phyloP scores from a whole-genome alignment of 768 basidiomycete genomes.

The Leccinum ochraceum region DNA sequence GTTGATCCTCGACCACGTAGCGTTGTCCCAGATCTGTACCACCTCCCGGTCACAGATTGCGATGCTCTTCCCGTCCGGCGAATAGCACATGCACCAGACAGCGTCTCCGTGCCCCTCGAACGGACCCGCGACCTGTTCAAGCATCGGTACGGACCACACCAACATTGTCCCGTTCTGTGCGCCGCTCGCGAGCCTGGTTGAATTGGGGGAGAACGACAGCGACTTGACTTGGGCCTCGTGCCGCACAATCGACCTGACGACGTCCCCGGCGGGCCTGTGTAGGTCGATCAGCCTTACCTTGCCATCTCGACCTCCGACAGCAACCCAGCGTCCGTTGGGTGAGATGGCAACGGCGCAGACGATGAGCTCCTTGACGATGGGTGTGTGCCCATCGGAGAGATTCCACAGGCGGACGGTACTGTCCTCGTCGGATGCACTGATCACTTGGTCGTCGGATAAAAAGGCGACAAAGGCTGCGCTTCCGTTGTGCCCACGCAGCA shows the following conservation, averaged over 20 bases:
- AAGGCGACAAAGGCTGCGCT: constrained; percentile 20
- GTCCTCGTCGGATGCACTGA: constrained; percentile 24
- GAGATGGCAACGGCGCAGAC: constrained; percentile 10
- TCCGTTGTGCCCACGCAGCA: constrained; percentile 17
- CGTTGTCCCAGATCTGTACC: constrained; percentile 19
- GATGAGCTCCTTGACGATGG: constrained; percentile 8
- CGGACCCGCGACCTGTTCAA: constrained; percentile 11
- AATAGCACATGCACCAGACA: constrained; percentile 23
- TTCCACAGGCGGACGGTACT: constrained; percentile 19
- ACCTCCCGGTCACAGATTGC: constrained; percentile 23
- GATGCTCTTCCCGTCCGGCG: constrained; percentile 19
- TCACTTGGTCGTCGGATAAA: constrained; percentile 12
- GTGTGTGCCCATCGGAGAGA: constrained; percentile 3
- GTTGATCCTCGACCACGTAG: neutral
- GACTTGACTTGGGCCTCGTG: constrained; percentile 9
- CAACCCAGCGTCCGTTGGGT: constrained; percentile 14
- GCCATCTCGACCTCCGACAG: constrained; percentile 18
- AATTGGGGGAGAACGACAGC: constrained; percentile 21
- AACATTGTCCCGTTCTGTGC: constrained; percentile 17
- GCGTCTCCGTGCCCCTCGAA: constrained; percentile 10
- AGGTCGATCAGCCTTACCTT: constrained; percentile 12
- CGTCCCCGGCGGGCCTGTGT: neutral
- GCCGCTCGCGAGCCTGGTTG: constrained; percentile 18
- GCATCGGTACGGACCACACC: constrained; percentile 17
- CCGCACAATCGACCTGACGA: constrained; percentile 3